Percentiles rank a stretch among this genome's conserved stretches.
These are phyloP conservation scores for Picochlorum costavermella DNA, from an alignment of 139 green algal genomes.

Conservation along the genomic window DNA sequence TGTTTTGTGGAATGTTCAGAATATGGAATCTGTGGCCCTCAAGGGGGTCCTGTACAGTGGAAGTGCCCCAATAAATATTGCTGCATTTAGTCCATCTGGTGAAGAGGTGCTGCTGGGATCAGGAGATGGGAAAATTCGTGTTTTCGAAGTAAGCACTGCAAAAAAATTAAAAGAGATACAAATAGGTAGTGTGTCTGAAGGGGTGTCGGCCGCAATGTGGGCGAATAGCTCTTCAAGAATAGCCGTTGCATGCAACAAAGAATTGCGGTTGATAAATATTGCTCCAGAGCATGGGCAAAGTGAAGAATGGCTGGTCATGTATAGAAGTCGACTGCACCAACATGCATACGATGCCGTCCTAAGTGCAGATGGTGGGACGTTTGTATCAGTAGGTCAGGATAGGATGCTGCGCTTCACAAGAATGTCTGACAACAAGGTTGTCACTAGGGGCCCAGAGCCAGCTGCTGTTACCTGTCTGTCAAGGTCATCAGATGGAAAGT, in stretches of 20 bases:
- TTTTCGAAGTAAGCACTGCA: slow-evolving; percentile 35
- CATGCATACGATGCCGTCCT: slow-evolving; percentile 73
- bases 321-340: slow-evolving; percentile 23
- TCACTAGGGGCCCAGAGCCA: slow-evolving; percentile 13
- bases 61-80: slow-evolving; percentile 26
- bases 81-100: slow-evolving; percentile 54
- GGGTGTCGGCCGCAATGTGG: slow-evolving; percentile 65
- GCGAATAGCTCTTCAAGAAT: slow-evolving; percentile 42
- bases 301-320: slow-evolving; percentile 6
- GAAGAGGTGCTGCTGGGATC: slow-evolving; percentile 15
- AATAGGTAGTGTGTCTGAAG: not conserved
- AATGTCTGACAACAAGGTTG: slow-evolving; percentile 42
- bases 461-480: slow-evolving; percentile 38
- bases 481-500: slow-evolving; percentile 41
- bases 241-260: slow-evolving; percentile 50
- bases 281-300: not conserved
- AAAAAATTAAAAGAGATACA: slow-evolving; percentile 3
- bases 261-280: slow-evolving; percentile 14
- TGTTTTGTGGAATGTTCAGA: slow-evolving; percentile 45
- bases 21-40: not conserved
- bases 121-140: slow-evolving; percentile 33
- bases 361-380: slow-evolving; percentile 40
- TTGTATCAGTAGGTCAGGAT: slow-evolving; percentile 65
- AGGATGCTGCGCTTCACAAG: slow-evolving; percentile 18
- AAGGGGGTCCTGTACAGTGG: slow-evolving; percentile 3